Base-by-base conservation (phyloP, 495 filamentous ascomycete genomes). In the Neurospora sp. region DNA sequence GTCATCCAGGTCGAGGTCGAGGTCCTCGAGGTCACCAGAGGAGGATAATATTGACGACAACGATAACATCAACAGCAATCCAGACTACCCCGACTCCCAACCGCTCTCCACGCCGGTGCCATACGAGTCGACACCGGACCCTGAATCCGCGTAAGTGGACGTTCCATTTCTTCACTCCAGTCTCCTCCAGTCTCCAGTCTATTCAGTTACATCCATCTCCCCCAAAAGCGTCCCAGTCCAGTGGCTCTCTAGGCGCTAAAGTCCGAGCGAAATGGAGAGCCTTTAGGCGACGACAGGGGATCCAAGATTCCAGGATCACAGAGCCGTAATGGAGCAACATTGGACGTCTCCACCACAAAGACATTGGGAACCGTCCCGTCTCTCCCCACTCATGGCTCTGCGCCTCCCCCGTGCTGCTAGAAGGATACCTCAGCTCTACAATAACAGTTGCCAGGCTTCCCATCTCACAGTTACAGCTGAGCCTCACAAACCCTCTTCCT, bases 91-190 rank as follows among this genome's bases (percentile, higher is more conserved):
- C 20, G 69, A 70, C 71, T 35, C 71, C 42, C 71, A 59, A 72
- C 35, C 44, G 42, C 31, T 35, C 44, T 59, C 18, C 44, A 35
- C 27, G n/a, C 42, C 31, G 44, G 44, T 59, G 35, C 27, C 42
- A 69, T 69, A 69, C 71, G 71, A 72, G 31, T 35, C 20, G 71
- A 46, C 31, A 78, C 72, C 76, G 23, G 78, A 78, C 27, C 76
- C 77, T 41, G 73, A 76, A 62, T 74, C 70, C n/a, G n/a, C n/a
- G 76, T 77, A 70, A 77, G 75, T 75, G 23, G 23, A 35, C 31
- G 10, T 72, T 20, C 70, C 69, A 40, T 71, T 69, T 42, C 11
- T 5, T 69, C 38, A 27, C 72, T 40, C 14, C 46, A 20, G 20
- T 71, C 59, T 27, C 41, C 42, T 27, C 41, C 16, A 42, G 11